A percentile compares a stretch with the other conserved stretches of the same genome.
Evolutionary conservation across 2,329 filamentous ascomycete genomes (phyloP).

Genomic region (Pseudogymnoascus verrucosus): DNA sequence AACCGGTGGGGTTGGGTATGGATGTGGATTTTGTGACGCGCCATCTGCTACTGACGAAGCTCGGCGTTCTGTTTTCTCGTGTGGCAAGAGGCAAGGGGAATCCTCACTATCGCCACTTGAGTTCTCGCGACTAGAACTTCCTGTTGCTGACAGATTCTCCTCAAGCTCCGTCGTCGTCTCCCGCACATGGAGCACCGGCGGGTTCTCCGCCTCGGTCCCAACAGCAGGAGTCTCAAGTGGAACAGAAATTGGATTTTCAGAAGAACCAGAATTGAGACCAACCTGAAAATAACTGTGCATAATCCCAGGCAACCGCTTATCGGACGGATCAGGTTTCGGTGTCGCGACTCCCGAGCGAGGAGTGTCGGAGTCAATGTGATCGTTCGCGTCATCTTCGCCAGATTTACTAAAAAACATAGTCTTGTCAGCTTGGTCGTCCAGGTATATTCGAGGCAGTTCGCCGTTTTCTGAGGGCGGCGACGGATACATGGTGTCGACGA

Average conservation of each 20-base stretch:
- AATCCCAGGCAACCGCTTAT: slow-evolving; percentile 93
- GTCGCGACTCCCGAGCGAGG: slow-evolving; percentile 89
- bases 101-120: slow-evolving; percentile 20
- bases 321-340: slow-evolving; percentile 83
- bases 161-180: slow-evolving; percentile 19
- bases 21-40: slow-evolving; percentile 23
- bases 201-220: slow-evolving; percentile 17
- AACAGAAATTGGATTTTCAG: slow-evolving; percentile 31
- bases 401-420: slow-evolving; percentile 14
- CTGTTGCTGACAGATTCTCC: slow-evolving; percentile 20
- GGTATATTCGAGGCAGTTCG: not conserved
- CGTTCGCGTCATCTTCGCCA: slow-evolving; percentile 59
- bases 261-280: slow-evolving; percentile 66
- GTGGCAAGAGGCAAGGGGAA: slow-evolving; percentile 16
- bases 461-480: not conserved
- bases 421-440: slow-evolving; percentile 1
- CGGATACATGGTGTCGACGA: not conserved
- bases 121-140: slow-evolving; percentile 22
- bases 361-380: slow-evolving; percentile 76
- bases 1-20: slow-evolving; percentile 51
- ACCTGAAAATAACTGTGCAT: slow-evolving; percentile 98
- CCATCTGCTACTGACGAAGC: slow-evolving; percentile 19
- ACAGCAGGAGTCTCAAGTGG: slow-evolving; percentile 24
- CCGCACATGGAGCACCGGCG: slow-evolving; percentile 16
- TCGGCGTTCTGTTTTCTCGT: slow-evolving; percentile 20